Percentiles rank a stretch among this genome's conserved stretches.
Evolutionary conservation across 2,329 filamentous ascomycete genomes (phyloP).

Genomic region (Neopestalotiopsis sp.): DNA sequence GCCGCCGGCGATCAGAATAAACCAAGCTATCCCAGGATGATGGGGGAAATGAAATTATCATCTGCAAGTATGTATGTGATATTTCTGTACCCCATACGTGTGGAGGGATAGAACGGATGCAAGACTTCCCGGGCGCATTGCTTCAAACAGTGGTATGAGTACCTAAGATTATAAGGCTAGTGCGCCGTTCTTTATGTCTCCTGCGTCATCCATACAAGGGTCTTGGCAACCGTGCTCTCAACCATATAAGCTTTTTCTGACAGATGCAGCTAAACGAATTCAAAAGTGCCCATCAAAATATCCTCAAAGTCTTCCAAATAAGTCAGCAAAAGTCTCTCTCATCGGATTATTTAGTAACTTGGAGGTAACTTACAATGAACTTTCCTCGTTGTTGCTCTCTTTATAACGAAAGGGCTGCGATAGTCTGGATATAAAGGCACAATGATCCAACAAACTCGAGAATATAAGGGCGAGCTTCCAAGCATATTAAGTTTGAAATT

Average conservation of each 20-base stretch:
- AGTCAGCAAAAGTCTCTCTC: no score
- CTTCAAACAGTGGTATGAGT: neutral
- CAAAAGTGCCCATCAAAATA: neutral
- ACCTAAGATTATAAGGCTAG: neutral
- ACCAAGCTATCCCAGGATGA: no score
- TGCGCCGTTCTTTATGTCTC: neutral
- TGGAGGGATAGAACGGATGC: neutral
- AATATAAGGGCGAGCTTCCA: no score
- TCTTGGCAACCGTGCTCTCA: neutral
- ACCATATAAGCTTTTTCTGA: slow-evolving; percentile 16
- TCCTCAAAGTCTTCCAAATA: neutral
- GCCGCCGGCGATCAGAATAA: no score
- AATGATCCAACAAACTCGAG: no score
- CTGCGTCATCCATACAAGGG: slow-evolving; percentile 15
- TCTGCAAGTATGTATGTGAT: neutral
- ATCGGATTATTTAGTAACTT: no score
- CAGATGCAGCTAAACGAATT: neutral
- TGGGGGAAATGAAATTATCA: no score
- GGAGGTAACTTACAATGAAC: no score
- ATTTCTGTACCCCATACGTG: neutral
- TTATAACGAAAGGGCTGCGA: no score
- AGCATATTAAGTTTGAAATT: no score
- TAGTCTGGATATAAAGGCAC: no score
- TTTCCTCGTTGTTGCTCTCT: no score
- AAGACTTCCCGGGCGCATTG: neutral